Conservation (phyloP, 108 stramenopile species). For the Parietichytrium sp. region DNA sequence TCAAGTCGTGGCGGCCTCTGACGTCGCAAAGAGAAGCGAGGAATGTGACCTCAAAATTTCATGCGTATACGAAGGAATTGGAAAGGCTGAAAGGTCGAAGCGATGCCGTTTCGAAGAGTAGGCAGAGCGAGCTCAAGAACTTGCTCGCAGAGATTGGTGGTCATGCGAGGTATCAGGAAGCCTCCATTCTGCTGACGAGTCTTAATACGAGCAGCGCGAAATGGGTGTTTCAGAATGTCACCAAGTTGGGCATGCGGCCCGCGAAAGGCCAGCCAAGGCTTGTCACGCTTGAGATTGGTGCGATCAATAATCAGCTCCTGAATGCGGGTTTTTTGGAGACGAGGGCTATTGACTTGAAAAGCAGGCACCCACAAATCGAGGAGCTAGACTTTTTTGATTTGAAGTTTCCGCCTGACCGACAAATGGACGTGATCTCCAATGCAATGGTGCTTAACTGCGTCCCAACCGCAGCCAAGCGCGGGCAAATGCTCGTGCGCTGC, state of each 20-base stretch:
- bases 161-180: neutral
- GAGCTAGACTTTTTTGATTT: slow-evolving; percentile 76
- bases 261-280: slow-evolving; percentile 22
- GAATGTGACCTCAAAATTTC: slow-evolving; percentile 33
- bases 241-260: neutral
- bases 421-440: slow-evolving; percentile 72
- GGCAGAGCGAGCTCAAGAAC: neutral
- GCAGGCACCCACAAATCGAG: slow-evolving; percentile 72
- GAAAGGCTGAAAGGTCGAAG: neutral
- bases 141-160: neutral
- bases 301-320: slow-evolving; percentile 84
- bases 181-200: slow-evolving; percentile 10
- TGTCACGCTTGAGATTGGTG: slow-evolving; percentile 81
- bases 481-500: slow-evolving; percentile 69
- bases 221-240: slow-evolving; percentile 37
- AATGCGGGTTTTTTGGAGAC: slow-evolving; percentile 61
- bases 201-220: slow-evolving; percentile 19
- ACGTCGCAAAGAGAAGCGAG: slow-evolving; percentile 35
- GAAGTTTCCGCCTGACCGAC: slow-evolving; percentile 7
- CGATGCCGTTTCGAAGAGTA: neutral
- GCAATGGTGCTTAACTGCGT: slow-evolving; percentile 94
- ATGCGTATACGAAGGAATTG: neutral
- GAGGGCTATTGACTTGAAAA: slow-evolving; percentile 79
- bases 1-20: neutral
- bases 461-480: slow-evolving; percentile 71